phyloP scores from a whole-genome alignment of 805 yeast genomes.

The Spathaspora gorwiae region DNA sequence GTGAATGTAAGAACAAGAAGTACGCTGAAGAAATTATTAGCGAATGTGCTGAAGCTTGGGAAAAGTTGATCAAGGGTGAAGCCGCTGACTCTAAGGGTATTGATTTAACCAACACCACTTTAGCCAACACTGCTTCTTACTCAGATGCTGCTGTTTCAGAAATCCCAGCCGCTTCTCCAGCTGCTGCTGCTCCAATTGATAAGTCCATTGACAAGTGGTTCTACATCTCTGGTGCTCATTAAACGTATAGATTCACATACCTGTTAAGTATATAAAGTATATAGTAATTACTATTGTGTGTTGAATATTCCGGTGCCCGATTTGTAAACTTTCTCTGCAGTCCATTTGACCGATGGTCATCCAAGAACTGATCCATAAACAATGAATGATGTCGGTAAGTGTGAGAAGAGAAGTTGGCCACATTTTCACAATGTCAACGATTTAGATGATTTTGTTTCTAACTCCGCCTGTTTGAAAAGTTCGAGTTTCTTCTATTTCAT shows the following conservation, averaged over 20 bases:
- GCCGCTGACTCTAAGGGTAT: constrained; percentile 48
- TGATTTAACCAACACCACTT: constrained; percentile 71
- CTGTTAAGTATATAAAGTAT: too few species aligned
- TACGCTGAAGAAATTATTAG: constrained; percentile 57
- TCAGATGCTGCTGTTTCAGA: constrained; percentile 39
- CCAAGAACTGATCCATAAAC: too few species aligned
- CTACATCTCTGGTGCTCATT: constrained; percentile 81
- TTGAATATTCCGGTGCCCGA: too few species aligned
- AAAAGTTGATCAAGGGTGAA: constrained; percentile 44
- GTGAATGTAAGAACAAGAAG: constrained; percentile 54
- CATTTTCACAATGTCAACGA: too few species aligned
- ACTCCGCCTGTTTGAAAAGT: too few species aligned
- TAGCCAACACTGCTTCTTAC: constrained; percentile 52
- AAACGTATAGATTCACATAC: constrained; percentile 7
- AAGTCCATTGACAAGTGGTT: constrained; percentile 97
- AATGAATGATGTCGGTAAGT: too few species aligned
- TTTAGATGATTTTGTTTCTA: too few species aligned
- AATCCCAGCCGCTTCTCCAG: constrained; percentile 67
- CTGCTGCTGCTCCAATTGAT: constrained; percentile 91
- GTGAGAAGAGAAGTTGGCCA: too few species aligned
- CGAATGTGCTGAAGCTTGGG: constrained; percentile 71
- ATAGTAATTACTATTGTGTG: too few species aligned
- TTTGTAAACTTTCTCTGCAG: too few species aligned
- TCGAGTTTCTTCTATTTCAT: too few species aligned
- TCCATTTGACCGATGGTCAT: too few species aligned